These are phyloP conservation scores for Monosporascus sp. DNA, from an alignment of 2,329 filamentous ascomycete genomes.

Conservation along the genomic window DNA sequence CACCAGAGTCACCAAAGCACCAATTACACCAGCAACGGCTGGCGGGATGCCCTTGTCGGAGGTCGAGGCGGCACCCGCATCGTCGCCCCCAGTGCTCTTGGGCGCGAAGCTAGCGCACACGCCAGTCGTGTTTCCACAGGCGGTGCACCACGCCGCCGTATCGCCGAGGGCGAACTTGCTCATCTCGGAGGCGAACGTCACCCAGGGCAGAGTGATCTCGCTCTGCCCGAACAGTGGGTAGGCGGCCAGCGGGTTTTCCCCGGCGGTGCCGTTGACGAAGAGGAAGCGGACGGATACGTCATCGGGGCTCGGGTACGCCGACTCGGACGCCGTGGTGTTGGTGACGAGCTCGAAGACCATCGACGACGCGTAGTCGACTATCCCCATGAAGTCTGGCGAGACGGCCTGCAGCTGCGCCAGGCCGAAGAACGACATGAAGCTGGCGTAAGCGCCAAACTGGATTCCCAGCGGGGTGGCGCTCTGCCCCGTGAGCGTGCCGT, in stretches of 20 bases:
- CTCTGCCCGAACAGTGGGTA: constrained; percentile 57
- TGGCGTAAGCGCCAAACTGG: constrained; percentile 57
- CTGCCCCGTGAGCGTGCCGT: constrained; percentile 40
- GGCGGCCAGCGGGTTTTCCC: constrained; percentile 41
- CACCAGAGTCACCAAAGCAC: constrained; percentile 58
- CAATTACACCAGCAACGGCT: constrained; percentile 75
- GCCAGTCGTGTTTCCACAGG: constrained; percentile 68
- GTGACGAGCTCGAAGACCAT: constrained; percentile 73
- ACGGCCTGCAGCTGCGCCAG: constrained; percentile 45
- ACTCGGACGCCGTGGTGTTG: constrained; percentile 37
- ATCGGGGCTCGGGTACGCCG: constrained; percentile 40
- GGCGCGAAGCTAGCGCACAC: constrained; percentile 48
- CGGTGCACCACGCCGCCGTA: constrained; percentile 64
- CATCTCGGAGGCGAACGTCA: constrained; percentile 60
- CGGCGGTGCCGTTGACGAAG: constrained; percentile 54
- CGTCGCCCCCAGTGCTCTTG: constrained; percentile 17
- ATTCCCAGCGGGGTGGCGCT: constrained; percentile 37
- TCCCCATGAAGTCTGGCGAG: constrained; percentile 61
- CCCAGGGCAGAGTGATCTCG: constrained; percentile 57
- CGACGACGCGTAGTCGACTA: constrained; percentile 78
- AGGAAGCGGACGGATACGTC: constrained; percentile 56
- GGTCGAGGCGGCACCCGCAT: constrained; percentile 16
- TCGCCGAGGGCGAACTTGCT: constrained; percentile 60
- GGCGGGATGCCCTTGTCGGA: constrained; percentile 52
- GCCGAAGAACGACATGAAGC: constrained; percentile 60